Base-by-base conservation (phyloP, 2,329 filamentous ascomycete species). In the Moelleriella libera region DNA sequence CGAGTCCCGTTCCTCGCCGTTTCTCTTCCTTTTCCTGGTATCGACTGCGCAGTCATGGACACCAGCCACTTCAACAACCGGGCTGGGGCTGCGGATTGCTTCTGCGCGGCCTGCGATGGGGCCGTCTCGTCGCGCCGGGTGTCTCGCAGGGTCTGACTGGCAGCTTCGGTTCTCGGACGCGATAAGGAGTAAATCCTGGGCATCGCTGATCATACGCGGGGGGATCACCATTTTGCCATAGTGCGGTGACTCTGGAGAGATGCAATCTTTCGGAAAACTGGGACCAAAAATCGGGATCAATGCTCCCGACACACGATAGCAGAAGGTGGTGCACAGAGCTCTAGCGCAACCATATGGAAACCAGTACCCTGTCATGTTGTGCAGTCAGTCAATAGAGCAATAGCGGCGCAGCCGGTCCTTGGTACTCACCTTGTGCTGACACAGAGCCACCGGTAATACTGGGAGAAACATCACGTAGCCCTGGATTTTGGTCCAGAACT, bases 391-490 rank as follows among this genome's bases (percentile, higher is more conserved):
- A 11, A 37, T n/a, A 21, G 21, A 21, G 21, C 2, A 21, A 21
- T 21, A 21, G 21, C 21, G 21, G 21, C 21, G 21, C 21, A 21
- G 21, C n/a, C 14, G 21, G 40, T n/a, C 4, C 14, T 42, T 2
- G 11, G 8, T 41, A 31, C 66, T 45, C 70, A 88, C 87, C 89
- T 80, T 98, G 92, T 46, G 89, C 90, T 51, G 80, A 80, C 49
- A 97, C 81, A 31, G 88, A 82, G 6, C 92, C 92, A 30, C 92
- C 92, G 1, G 92, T 98, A 61, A 97, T 94, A 63, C 88, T 95
- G 62, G 94, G 85, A 30, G 85, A 88, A 51, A 97, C 85, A n/a
- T 92, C 83, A 54, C 83, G 81, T 34, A 98, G 76, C 5, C 90
- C 89, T 0, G 80, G 78, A 56, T 95, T 97, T 49, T 76, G 66